These are phyloP conservation scores for Fusarium siculi DNA, from an alignment of 2,329 filamentous ascomycete species.

Conservation along the genomic window DNA sequence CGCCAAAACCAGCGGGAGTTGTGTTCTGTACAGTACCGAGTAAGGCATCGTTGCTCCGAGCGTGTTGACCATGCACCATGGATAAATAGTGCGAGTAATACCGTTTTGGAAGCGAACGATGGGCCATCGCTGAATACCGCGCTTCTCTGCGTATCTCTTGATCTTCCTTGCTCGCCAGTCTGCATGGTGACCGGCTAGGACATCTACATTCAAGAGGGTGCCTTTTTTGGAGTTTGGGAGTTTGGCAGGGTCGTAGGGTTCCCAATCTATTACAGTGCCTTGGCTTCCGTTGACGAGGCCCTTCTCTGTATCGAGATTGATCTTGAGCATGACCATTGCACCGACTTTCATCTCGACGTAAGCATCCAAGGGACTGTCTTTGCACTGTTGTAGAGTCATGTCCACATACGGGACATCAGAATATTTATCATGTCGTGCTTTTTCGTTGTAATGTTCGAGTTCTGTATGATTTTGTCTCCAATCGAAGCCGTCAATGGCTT, in stretches of 20 bases:
- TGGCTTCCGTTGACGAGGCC: constrained; percentile 44
- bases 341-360: constrained; percentile 15
- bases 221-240: neutral
- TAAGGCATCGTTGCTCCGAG: constrained; percentile 58
- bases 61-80: constrained; percentile 61
- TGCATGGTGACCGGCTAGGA: neutral
- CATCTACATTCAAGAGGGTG: neutral
- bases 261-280: constrained; percentile 40
- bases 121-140: constrained; percentile 7
- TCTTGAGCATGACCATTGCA: constrained; percentile 40
- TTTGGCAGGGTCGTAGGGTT: neutral
- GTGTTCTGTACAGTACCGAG: constrained; percentile 64
- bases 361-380: constrained; percentile 22
- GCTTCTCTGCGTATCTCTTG: accelerated
- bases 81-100: constrained; percentile 55
- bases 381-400: neutral
- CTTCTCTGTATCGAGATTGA: constrained; percentile 27
- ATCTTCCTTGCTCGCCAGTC: neutral
- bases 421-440: accelerated
- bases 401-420: accelerated
- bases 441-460: neutral
- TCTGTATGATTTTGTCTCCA: neutral
- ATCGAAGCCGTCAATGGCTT: neutral
- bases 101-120: constrained; percentile 64
- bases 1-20: constrained; percentile 68